Percentiles rank a stretch among this genome's conserved stretches.
These are phyloP conservation scores for Clarireedia homoeocarpa DNA, from an alignment of 2,329 filamentous ascomycete genomes.

Conservation along the genomic window DNA sequence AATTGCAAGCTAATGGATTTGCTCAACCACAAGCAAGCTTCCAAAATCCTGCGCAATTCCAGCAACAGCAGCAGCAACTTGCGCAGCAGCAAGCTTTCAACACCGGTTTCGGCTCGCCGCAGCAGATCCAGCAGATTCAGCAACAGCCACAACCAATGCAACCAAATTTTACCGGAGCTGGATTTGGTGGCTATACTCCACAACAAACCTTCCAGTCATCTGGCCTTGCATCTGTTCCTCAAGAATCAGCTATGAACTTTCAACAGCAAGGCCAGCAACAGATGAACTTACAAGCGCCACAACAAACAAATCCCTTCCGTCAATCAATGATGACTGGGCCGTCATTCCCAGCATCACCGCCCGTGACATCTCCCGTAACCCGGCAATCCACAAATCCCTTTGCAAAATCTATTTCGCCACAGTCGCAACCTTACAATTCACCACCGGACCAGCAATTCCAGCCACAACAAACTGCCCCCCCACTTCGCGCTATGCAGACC, in stretches of 20 bases:
- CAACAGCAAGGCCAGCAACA: constrained; percentile 35
- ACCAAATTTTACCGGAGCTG: constrained; percentile 61
- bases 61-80: neutral
- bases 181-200: constrained; percentile 74
- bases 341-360: constrained; percentile 34
- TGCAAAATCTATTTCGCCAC: constrained; percentile 50
- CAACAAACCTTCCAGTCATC: constrained; percentile 52
- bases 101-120: constrained; percentile 21
- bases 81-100: constrained; percentile 32
- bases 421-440: constrained; percentile 30
- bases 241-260: constrained; percentile 46
- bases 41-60: constrained; percentile 36
- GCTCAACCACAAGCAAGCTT: constrained; percentile 34
- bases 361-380: constrained; percentile 37
- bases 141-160: constrained; percentile 43
- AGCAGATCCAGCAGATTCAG: constrained; percentile 28
- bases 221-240: constrained; percentile 48
- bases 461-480: constrained; percentile 34
- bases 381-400: constrained; percentile 82
- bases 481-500: constrained; percentile 50
- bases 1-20: constrained; percentile 37
- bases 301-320: constrained; percentile 81
- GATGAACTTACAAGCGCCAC: constrained; percentile 36
- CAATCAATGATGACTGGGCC: constrained; percentile 67
- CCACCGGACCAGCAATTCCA: constrained; percentile 29